A percentile compares a stretch with the other conserved stretches of the same genome.
phyloP scores from a whole-genome alignment of 1,284 basidiomycete species.

The Microbotryum saponariae region DNA sequence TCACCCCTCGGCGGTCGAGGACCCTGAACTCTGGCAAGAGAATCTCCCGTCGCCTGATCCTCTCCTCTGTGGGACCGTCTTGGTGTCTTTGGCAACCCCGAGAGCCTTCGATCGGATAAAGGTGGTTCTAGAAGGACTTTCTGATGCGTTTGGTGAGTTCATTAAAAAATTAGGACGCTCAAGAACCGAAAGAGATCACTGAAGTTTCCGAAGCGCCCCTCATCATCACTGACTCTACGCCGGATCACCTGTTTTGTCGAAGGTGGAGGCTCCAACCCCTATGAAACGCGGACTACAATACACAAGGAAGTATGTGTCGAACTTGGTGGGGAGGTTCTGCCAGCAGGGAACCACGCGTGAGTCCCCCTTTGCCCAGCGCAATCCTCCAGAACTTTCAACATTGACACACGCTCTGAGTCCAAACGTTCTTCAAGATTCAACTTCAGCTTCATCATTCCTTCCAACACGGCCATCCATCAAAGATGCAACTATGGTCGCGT shows the following conservation, averaged over 20 bases:
- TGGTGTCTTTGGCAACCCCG: conserved; percentile 12
- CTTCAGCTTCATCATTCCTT: conserved; percentile 28
- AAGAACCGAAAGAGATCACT: no score
- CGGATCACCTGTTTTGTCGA: no score
- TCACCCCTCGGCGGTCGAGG: no score
- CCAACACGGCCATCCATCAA: conserved; percentile 17
- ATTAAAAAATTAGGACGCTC: no score
- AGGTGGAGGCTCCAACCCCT: conserved; percentile 9
- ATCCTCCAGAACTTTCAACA: no score
- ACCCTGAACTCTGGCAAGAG: no score
- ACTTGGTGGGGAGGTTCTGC: conserved; percentile 18
- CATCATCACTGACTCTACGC: no score
- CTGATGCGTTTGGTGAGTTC: conserved; percentile 16
- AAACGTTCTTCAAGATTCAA: conserved; percentile 3
- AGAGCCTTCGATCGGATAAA: conserved; percentile 10
- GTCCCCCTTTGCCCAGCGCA: not conserved
- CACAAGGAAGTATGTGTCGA: conserved; percentile 22
- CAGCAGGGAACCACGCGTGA: conserved; percentile 23
- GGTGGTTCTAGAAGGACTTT: conserved; percentile 24
- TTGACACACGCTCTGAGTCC: no score
- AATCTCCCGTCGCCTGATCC: conserved; percentile 18
- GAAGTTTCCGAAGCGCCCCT: no score
- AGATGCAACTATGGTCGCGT: conserved; percentile 14
- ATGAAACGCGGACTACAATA: conserved; percentile 15
- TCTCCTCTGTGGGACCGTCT: conserved; percentile 16